These are phyloP conservation scores for Globisporangium emineosum DNA, from an alignment of 352 stramenopile species.

Conservation along the genomic window DNA sequence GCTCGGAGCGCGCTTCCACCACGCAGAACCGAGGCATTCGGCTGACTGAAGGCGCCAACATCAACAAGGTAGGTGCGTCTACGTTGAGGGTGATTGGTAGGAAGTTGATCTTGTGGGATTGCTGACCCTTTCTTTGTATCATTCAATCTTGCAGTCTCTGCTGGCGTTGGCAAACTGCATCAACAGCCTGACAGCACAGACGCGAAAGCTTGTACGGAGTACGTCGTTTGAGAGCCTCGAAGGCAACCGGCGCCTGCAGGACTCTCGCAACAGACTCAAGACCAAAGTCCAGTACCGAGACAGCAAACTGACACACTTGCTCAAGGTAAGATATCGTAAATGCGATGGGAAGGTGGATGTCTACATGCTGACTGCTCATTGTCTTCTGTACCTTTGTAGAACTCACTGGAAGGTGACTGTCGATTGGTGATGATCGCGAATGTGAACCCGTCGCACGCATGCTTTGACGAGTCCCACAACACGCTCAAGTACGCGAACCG, in stretches of 20 bases:
- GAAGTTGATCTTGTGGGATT: not conserved
- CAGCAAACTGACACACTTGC: conserved; percentile 82
- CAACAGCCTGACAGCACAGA: conserved; percentile 71
- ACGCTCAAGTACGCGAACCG: conserved; percentile 89
- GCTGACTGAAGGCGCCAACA: conserved; percentile 59
- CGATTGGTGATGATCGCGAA: conserved; percentile 91
- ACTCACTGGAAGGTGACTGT: conserved; percentile 88
- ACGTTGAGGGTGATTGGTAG: not conserved
- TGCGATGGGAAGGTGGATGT: not conserved
- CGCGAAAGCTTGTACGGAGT: conserved; percentile 24
- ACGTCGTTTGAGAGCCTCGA: conserved; percentile 31
- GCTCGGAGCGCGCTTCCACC: conserved; percentile 71
- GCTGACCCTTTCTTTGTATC: not conserved
- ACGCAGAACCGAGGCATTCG: conserved; percentile 73
- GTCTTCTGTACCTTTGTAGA: conserved; percentile 20
- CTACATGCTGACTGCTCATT: not conserved
- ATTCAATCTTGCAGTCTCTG: conserved; percentile 39
- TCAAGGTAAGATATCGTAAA: conserved; percentile 45
- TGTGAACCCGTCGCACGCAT: conserved; percentile 67
- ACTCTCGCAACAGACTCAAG: conserved; percentile 22
- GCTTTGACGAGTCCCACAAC: conserved; percentile 89
- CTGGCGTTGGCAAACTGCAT: conserved; percentile 88
- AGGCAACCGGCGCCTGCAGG: conserved; percentile 22
- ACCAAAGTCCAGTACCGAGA: conserved; percentile 82
- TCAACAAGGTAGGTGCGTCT: conserved; percentile 43